These are phyloP conservation scores for Helianthus tuberosus DNA, from an alignment of 129 eudicot species.

Conservation along the genomic window DNA sequence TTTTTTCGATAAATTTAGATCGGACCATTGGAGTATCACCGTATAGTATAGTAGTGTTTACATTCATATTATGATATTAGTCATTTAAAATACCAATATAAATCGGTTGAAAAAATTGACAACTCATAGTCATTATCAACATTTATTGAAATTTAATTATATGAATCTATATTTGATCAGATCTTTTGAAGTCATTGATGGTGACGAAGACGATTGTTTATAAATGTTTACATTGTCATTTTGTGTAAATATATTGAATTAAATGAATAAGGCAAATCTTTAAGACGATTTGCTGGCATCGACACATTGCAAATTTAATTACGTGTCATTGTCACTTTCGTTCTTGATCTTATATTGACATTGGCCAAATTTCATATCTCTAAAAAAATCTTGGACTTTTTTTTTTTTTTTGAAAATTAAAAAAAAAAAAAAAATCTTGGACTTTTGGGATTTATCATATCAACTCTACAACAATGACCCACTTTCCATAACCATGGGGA, in stretches of 20 bases:
- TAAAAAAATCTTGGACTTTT: slow-evolving; percentile 21
- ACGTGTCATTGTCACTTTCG: slow-evolving; percentile 15
- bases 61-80: too few species aligned
- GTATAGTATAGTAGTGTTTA: too few species aligned
- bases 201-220: slow-evolving; percentile 16
- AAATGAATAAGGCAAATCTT: slow-evolving; percentile 35
- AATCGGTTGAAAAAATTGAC: not conserved
- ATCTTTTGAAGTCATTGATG: not conserved
- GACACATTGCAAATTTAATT: slow-evolving; percentile 14
- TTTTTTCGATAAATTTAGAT: too few species aligned
- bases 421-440: slow-evolving; percentile 25
- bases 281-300: slow-evolving; percentile 28
- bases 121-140: slow-evolving; percentile 29
- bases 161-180: not conserved
- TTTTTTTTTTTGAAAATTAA: too few species aligned
- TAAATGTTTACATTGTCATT: not conserved
- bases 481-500: slow-evolving; percentile 28
- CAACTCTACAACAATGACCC: slow-evolving; percentile 17
- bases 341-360: slow-evolving; percentile 19
- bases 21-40: too few species aligned
- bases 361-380: slow-evolving; percentile 26
- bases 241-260: slow-evolving; percentile 8
- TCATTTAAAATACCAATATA: not conserved
- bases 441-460: not conserved
- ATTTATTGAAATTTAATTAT: slow-evolving; percentile 18